Evolutionary conservation across 2,329 filamentous ascomycete genomes (phyloP), one percentile per base, ranked within the genome.

Genomic region (Myriosclerotinia scirpicola): DNA sequence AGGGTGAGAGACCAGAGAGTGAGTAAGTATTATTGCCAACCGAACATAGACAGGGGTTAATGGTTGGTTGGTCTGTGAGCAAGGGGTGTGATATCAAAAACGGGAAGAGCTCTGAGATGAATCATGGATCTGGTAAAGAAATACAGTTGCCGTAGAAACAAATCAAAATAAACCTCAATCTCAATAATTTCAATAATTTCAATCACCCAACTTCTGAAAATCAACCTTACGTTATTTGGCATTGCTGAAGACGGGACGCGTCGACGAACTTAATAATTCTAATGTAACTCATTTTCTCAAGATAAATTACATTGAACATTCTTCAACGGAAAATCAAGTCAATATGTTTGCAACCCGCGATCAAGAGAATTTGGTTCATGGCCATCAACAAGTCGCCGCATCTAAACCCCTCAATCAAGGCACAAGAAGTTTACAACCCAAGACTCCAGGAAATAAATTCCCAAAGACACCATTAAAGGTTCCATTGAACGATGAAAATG

Each of bases 291-390:
- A 46, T 34, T 17, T 42, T 20, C 12, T 60, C 44, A 40, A 50
- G 14, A 54, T 7, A 54, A 15, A 55, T 50, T 54, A n/a, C 42
- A 67, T 69, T 52, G 6, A 53, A 52, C 38, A 54, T 55, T 64
- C 46, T 34, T 26, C 34, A 67, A 8, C 62, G 11, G 36, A 40
- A 30, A 8, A 26, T 54, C 65, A 38, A 40, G 70, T 66, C 67
- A 81, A 69, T 67, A 96, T 93, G 92, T 83, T 92, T 76, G 90
- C 91, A 68, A 84, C 89, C 40, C 86, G 88, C 73, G 91, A 97
- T 78, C 92, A 97, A 80, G 93, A 97, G 79, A 97, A 97, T 79
- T 80, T 92, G 77, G 85, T 92, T 74, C 88, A 92, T 76, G 85
- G 84, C 71, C 90, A 90, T 76, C 91, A 93, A 76, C 84, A 87